Base-by-base conservation (phyloP, 768 basidiomycete genomes). In the Sarcodon sp. region DNA sequence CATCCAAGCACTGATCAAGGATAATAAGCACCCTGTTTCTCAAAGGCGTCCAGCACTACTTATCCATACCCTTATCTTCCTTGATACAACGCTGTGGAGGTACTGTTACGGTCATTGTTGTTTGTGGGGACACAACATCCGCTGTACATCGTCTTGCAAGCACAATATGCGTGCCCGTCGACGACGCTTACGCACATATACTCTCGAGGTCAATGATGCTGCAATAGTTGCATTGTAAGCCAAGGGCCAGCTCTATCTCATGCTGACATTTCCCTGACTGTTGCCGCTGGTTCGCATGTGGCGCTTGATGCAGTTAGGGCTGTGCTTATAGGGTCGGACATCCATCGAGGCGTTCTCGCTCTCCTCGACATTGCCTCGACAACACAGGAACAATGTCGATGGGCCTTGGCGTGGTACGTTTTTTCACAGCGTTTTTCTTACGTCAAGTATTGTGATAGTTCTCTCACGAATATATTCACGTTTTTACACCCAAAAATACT, bases 381-480 rank as follows among this genome's bases (percentile, higher is more conserved):
- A 27, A 27, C 21, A 27, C 39, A 60, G 54, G 46, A 66, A 59
- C 55, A 66, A 67, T 58, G 57, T 57, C 21, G 21, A 46, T 46
- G 60, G 41, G 65, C 64, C 51, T 64, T 70, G 43, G 57, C 47
- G 12, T 70, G 71, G 69, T 57, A 65, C 16, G 50, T 56, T 27
- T 50, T 73, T 43, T 73, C n/a, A 73, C 56, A 72, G 71, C 51
- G 47, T 70, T n/a, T 61, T 68, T 10, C 64, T 77, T 38, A 73
- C 74, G 6, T 69, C 69, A 1, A 76, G 76, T 10, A 71, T 64
- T 27, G 2, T 27, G 21, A 27, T 27, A 27, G 21, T 27, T 27
- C 21, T 27, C 21, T 4, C 21, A 27, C 4, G 21, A 27, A 27
- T 27, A 27, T 27, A 27, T 27, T 27, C 21, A 27, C 21, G 21